These are phyloP conservation scores for Euphorbia pulcherrima DNA, from an alignment of 345 rosid species.

Conservation along the genomic window DNA sequence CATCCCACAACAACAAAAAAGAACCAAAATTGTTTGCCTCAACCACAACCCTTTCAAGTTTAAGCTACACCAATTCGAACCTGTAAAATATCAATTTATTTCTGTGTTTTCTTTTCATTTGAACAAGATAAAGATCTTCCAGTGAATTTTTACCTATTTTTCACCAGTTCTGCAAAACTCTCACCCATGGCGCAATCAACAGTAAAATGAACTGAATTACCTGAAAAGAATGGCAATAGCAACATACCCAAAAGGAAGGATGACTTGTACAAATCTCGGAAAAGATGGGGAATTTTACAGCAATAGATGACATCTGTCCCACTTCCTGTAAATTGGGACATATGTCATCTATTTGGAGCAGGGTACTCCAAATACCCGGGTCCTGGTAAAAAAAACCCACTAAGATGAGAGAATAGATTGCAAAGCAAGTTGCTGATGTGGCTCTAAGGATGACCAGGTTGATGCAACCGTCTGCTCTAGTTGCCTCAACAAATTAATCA, in stretches of 20 bases:
- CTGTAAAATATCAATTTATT: not conserved
- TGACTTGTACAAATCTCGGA: not conserved
- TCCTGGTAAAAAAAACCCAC: too few relatives aligned
- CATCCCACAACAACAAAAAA: slow-evolving; percentile 1
- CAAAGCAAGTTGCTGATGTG: slow-evolving; percentile 85
- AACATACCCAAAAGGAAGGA: not conserved
- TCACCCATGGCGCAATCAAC: not conserved
- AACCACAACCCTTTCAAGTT: slow-evolving; percentile 16
- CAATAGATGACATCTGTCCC: too few relatives aligned
- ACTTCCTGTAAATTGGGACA: too few relatives aligned
- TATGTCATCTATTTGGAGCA: too few relatives aligned
- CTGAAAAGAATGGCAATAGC: slow-evolving; percentile 1
- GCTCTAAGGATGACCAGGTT: slow-evolving; percentile 83
- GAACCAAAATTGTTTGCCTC: slow-evolving; percentile 18
- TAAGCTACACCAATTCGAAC: slow-evolving; percentile 3
- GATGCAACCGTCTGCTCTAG: slow-evolving; percentile 84
- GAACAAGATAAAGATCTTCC: slow-evolving; percentile 8
- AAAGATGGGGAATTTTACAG: not conserved
- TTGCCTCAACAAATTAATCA: slow-evolving; percentile 75
- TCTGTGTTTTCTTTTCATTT: not conserved
- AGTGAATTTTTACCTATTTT: slow-evolving; percentile 15
- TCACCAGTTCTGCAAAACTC: slow-evolving; percentile 5
- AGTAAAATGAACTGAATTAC: not conserved
- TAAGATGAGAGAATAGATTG: slow-evolving; percentile 82
- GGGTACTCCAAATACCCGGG: too few relatives aligned